phyloP scores from a whole-genome alignment of 208 protist genomes.

The Porcisia hertigi region DNA sequence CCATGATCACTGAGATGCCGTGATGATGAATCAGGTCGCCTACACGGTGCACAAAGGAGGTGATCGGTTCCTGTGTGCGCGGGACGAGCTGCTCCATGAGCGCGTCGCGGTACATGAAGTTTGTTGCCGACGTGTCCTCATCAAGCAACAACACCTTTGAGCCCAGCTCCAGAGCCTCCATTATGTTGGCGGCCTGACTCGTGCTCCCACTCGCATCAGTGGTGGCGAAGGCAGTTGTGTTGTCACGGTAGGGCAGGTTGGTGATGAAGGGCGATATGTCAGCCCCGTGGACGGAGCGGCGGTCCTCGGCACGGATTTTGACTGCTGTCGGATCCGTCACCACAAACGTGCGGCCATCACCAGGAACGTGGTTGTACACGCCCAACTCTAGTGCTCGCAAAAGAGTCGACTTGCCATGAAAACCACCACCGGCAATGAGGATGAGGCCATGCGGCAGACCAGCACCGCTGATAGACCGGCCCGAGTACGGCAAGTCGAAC shows the following conservation, averaged over 20 bases:
- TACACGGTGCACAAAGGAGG: constrained; percentile 83
- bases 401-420: constrained; percentile 96
- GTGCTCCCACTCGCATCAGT: constrained; percentile 91
- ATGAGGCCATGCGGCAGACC: constrained; percentile 91
- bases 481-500: constrained; percentile 78
- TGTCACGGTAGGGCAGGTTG: constrained; percentile 84
- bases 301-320: constrained; percentile 95
- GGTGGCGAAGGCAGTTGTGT: constrained; percentile 71
- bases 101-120: constrained; percentile 95
- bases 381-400: constrained; percentile 91
- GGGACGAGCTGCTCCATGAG: constrained; percentile 92
- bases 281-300: constrained; percentile 80
- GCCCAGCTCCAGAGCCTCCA: constrained; percentile 94
- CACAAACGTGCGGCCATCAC: constrained; percentile 93
- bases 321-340: constrained; percentile 79
- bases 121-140: constrained; percentile 96
- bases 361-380: constrained; percentile 94
- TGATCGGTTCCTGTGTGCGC: constrained; percentile 92
- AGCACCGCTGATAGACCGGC: constrained; percentile 76
- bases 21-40: constrained; percentile 63
- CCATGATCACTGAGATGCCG: constrained; percentile 82
- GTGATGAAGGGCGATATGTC: constrained; percentile 95
- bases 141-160: constrained; percentile 89
- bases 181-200: constrained; percentile 91
- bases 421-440: constrained; percentile 95